These are phyloP conservation scores for Artomyces pyxidatus DNA, from an alignment of 768 basidiomycete species.

Conservation along the genomic window DNA sequence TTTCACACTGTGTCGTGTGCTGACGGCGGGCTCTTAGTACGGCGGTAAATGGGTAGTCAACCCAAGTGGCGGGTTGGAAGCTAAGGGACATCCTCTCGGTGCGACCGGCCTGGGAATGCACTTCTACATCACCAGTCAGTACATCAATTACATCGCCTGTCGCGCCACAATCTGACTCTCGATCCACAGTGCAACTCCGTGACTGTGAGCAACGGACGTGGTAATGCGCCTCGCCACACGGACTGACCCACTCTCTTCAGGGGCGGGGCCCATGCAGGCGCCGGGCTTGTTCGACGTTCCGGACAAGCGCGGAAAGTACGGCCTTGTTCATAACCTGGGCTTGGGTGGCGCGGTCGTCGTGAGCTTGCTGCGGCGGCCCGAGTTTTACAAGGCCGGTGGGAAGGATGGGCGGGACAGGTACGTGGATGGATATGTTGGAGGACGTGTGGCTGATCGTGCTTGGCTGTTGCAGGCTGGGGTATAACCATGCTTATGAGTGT, in stretches of 20 bases:
- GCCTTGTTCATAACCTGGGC: conserved; percentile 78
- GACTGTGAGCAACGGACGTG: conserved; percentile 36
- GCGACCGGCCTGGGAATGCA: conserved; percentile 84
- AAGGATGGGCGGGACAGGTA: conserved; percentile 61
- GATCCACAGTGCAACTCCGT: conserved; percentile 58
- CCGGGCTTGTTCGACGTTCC: conserved; percentile 53
- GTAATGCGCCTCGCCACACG: neutral
- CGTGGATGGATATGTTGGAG: conserved; percentile 74
- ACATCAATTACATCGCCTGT: neutral
- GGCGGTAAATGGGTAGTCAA: conserved; percentile 83
- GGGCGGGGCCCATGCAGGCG: conserved; percentile 83
- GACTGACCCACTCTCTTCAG: conserved; percentile 25
- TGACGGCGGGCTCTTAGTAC: conserved; percentile 35
- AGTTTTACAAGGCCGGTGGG: conserved; percentile 64
- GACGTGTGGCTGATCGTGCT: conserved; percentile 52
- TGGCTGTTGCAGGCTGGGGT: conserved; percentile 48
- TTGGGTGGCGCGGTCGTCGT: conserved; percentile 77
- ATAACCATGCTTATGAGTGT: conserved; percentile 70
- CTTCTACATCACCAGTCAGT: conserved; percentile 73
- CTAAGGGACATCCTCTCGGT: conserved; percentile 84
- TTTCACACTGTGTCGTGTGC: neutral
- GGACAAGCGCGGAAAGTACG: conserved; percentile 69
- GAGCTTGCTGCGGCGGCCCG: conserved; percentile 66
- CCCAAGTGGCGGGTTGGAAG: conserved; percentile 78
- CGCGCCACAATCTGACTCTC: neutral